Evolutionary conservation across 2,329 filamentous ascomycete genomes (phyloP), one percentile per base, ranked within the genome.

Genomic region (Epichloe festucae): DNA sequence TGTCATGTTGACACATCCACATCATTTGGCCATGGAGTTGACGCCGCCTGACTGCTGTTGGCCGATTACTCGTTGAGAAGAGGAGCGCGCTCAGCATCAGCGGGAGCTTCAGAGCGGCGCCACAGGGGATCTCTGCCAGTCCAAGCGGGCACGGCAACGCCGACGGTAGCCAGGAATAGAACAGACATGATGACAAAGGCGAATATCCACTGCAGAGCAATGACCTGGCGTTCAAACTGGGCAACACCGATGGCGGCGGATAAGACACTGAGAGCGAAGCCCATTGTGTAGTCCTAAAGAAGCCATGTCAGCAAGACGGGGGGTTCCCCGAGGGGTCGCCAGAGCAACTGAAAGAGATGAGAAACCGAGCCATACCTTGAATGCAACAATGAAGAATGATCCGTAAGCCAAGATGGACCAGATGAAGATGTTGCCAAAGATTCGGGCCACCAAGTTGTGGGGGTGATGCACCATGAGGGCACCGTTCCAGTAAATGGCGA

Each of bases 171-270:
- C 19, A 89, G 65, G 64, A 93, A 85, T 50, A 94, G 77, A 27
- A 87, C 64, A 1, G 75, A 79, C 75, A 91, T 89, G 65, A 95
- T 89, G 55, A 81, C 74, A 62, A 94, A 93, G 36, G 89, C 86
- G 65, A 95, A 95, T 68, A 94, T 91, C 89, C 89, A 95, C 70
- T 95, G 89, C 57, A 95, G 74, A 6, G 87, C 86, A 58, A 94
- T 74, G 53, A 84, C 67, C 64, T 89, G 81, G 60, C 77, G 75
- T 48, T 82, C 71, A 70, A 94, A 82, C 66, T 95, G 89, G 14
- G 81, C 78, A 15, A 93, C 80, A 12, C 87, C 88, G 42, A 94
- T 80, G 17, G 88, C 80, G 5, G 88, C 82, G 1, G 81, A 72
- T 46, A 94, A 72, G 44, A 89, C 75, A 58, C 82, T 85, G 59